Evolutionary conservation across 2,329 filamentous ascomycete genomes (phyloP).

Genomic region (Fusarium subglutinans): DNA sequence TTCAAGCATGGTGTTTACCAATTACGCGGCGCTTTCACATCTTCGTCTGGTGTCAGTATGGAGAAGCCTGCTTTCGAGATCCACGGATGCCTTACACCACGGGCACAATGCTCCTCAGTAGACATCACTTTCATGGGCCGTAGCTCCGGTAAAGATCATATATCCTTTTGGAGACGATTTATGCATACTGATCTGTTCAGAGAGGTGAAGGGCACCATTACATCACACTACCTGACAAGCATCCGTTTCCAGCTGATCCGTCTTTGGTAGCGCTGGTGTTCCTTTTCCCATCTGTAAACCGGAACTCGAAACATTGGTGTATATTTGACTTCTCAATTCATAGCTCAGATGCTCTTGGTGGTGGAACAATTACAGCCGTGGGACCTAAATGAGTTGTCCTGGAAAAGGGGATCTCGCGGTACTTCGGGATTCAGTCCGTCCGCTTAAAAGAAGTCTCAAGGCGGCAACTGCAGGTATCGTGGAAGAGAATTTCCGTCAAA

Average conservation of each 20-base stretch:
- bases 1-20: background rate
- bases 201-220: background rate
- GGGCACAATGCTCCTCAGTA: background rate
- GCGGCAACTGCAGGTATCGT: slow-evolving; percentile 5
- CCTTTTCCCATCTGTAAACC: background rate
- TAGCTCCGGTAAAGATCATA: background rate
- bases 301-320: background rate
- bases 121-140: background rate
- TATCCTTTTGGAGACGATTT: background rate
- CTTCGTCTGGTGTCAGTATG: background rate
- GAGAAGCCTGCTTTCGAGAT: background rate
- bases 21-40: background rate
- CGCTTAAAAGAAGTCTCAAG: slow-evolving; percentile 13
- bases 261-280: background rate
- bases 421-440: slow-evolving; percentile 34
- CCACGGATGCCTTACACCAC: background rate
- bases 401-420: slow-evolving; percentile 9
- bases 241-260: background rate
- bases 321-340: background rate
- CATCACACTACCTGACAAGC: background rate
- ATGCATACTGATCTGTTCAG: background rate
- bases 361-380: background rate
- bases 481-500: background rate
- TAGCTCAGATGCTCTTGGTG: background rate
- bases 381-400: background rate